Evolutionary conservation across 148 eudicot species (phyloP), one percentile per base, ranked within the genome.

Genomic region (Chenopodium formosanum): DNA sequence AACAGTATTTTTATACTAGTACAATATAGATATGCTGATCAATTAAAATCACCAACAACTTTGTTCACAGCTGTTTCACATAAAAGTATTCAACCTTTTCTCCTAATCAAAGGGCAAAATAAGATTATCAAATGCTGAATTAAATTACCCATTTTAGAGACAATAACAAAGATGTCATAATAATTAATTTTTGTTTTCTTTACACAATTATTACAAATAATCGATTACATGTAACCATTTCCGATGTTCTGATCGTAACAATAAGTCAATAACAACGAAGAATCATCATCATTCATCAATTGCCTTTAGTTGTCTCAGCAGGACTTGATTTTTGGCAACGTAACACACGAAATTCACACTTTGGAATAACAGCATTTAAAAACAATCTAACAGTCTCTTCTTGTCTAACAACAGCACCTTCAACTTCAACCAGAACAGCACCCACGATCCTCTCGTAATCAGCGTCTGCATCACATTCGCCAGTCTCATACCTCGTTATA

Each of bases 351-450:
- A 95, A 76, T 73, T 89, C 86, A 81, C 96, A 93, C 23, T 89
- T 90, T 0, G 98, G 96, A 19, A 86, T 72, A 75, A 91, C 80
- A 74, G 82, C 71, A 79, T 80, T 89, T 66, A 95, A 73, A 27
- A 95, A 74, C 78, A 95, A 52, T 84, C 87, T 90, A 0, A 88
- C 94, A 13, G 95, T 92, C 20, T 92, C 97, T 68, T 90, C 97
- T 73, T 95, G 99, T 72, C 83, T 85, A 56, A 94, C 93, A 25
- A 77, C 50, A 1, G 85, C 94, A 2, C 82, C 93, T 79, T 92
- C 93, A 77, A 74, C 86, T 89, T 95, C 99, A 79, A 89, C 97
- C 90, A 95, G 34, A 4, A 89, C 97, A 13, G 89, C 97, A 9
- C 86, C 89, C 74, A 87, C 85, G 65, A 95, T 90, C 78, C 78